Evolutionary conservation across 306 rosid genomes (phyloP).

Genomic region (Cajanus cajan): DNA sequence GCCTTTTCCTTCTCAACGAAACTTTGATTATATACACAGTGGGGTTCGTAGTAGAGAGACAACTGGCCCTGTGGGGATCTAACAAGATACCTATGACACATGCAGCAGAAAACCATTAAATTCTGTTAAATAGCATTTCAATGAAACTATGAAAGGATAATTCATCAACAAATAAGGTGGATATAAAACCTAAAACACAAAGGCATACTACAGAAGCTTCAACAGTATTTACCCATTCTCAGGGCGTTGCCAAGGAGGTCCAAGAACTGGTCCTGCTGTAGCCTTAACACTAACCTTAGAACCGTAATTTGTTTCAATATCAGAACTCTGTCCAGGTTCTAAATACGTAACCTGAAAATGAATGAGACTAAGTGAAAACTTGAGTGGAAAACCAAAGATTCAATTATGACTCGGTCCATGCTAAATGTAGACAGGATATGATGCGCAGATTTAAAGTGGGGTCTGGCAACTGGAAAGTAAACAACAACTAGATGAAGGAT

Average conservation of each 20-base stretch:
- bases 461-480: neutral
- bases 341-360: slow-evolving; percentile 69
- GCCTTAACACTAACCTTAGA: slow-evolving; percentile 62
- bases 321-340: slow-evolving; percentile 85
- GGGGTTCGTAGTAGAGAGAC: slow-evolving; percentile 93
- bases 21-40: slow-evolving; percentile 68
- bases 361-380: slow-evolving; percentile 6
- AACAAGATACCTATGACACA: slow-evolving; percentile 65
- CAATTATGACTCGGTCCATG: neutral
- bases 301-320: slow-evolving; percentile 65
- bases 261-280: slow-evolving; percentile 90
- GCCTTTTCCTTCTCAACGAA: slow-evolving; percentile 68
- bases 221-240: slow-evolving; percentile 72
- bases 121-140: slow-evolving; percentile 5
- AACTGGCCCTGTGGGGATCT: slow-evolving; percentile 56
- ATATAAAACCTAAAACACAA: neutral
- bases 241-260: slow-evolving; percentile 99
- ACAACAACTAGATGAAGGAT: neutral
- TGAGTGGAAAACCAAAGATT: neutral
- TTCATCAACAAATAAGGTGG: neutral
- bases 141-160: neutral
- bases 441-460: neutral
- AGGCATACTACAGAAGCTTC: slow-evolving; percentile 12
- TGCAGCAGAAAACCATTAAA: slow-evolving; percentile 12
- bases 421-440: slow-evolving; percentile 3